Evolutionary conservation across 2,329 filamentous ascomycete species (phyloP).

Genomic region (Aspergillus latus): DNA sequence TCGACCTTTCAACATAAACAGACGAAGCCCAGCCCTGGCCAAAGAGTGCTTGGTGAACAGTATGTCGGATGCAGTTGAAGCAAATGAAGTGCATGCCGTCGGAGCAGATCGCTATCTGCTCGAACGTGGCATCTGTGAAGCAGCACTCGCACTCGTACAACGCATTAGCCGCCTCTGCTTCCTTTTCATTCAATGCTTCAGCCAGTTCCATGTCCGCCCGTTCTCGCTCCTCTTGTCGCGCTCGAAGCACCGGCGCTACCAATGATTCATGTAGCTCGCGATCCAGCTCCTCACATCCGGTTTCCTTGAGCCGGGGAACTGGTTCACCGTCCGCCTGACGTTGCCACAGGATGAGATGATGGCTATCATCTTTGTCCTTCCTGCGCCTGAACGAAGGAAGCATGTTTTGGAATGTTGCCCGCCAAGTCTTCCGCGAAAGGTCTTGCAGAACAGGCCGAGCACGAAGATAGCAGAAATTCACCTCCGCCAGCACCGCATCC

Average conservation of each 20-base stretch:
- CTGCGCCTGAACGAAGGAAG: conserved; percentile 45
- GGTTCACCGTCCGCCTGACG: conserved; percentile 33
- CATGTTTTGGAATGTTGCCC: conserved; percentile 44
- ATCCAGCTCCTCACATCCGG: conserved; percentile 47
- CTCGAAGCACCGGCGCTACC: conserved; percentile 38
- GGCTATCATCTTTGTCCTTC: conserved; percentile 37
- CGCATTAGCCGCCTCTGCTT: conserved; percentile 43
- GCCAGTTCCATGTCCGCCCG: conserved; percentile 40
- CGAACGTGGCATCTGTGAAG: conserved; percentile 48
- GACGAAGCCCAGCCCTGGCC: conserved; percentile 88
- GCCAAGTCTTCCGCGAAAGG: conserved; percentile 47
- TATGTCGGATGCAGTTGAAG: conserved; percentile 75
- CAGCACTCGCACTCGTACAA: conserved; percentile 53
- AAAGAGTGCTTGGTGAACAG: conserved; percentile 83
- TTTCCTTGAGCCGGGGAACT: conserved; percentile 40
- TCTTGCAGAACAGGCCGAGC: conserved; percentile 46
- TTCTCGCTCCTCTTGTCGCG: conserved; percentile 38
- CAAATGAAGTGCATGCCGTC: conserved; percentile 47
- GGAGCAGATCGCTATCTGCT: conserved; percentile 49
- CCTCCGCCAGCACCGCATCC: conserved; percentile 49
- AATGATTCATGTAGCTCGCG: conserved; percentile 41
- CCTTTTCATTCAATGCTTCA: conserved; percentile 43
- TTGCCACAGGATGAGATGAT: conserved; percentile 43
- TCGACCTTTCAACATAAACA: conserved; percentile 70
- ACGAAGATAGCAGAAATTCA: conserved; percentile 47